Conservation (phyloP, 108 stramenopile species). For the Cyclotella kingstonii region DNA sequence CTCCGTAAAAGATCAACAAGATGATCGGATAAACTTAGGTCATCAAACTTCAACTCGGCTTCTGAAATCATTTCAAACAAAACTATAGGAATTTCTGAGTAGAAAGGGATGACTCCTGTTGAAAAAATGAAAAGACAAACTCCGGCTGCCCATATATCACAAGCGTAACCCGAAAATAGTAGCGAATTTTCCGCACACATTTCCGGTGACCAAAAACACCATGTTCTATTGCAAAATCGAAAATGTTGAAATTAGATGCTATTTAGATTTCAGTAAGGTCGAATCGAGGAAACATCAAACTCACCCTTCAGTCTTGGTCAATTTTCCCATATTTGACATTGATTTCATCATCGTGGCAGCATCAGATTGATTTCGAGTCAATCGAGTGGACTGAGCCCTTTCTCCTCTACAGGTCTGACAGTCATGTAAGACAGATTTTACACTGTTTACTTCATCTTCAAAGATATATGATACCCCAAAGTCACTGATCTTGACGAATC, state of each 20-base stretch:
- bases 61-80: conserved; percentile 62
- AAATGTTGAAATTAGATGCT: neutral
- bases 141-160: conserved; percentile 87
- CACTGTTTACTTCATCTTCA: conserved; percentile 52
- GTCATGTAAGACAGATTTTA: conserved; percentile 7
- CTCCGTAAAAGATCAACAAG: conserved; percentile 54
- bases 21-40: conserved; percentile 45
- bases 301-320: conserved; percentile 72
- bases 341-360: conserved; percentile 55
- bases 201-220: conserved; percentile 83
- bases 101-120: conserved; percentile 79
- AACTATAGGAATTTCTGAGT: conserved; percentile 59
- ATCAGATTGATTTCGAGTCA: conserved; percentile 10
- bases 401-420: too few relatives aligned
- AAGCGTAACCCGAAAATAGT: conserved; percentile 77
- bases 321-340: conserved; percentile 52
- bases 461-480: conserved; percentile 88
- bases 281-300: neutral
- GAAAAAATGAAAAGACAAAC: conserved; percentile 83
- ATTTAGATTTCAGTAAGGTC: neutral
- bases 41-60: conserved; percentile 43
- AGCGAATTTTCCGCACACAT: conserved; percentile 56
- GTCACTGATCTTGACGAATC: conserved; percentile 74
- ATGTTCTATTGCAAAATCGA: conserved; percentile 43
- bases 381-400: neutral